These are phyloP conservation scores for Ogataea parapolymorpha DNA, from an alignment of 805 yeast species.

Conservation along the genomic window DNA sequence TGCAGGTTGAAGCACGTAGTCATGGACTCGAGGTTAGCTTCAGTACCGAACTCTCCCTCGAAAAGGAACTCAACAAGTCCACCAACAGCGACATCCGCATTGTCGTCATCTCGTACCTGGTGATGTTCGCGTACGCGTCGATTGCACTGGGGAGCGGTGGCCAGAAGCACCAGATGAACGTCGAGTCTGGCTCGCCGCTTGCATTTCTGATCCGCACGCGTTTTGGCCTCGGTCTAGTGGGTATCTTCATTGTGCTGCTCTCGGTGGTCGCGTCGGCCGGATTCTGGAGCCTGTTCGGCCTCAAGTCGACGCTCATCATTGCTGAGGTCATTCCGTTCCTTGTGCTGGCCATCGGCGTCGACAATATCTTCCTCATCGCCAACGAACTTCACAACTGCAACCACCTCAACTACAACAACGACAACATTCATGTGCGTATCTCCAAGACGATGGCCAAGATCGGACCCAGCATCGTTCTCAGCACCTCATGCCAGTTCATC, in stretches of 20 bases:
- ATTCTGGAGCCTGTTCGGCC: slow-evolving; percentile 65
- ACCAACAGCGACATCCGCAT: slow-evolving; percentile 75
- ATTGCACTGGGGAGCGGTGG: slow-evolving; percentile 62
- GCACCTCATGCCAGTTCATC: slow-evolving; percentile 72
- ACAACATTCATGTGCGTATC: slow-evolving; percentile 55
- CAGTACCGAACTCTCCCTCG: slow-evolving; percentile 79
- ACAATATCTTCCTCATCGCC: slow-evolving; percentile 82
- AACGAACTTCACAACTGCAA: slow-evolving; percentile 68
- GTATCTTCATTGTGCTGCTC: slow-evolving; percentile 73
- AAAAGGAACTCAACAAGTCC: slow-evolving; percentile 77
- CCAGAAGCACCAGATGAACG: slow-evolving; percentile 7
- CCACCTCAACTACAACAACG: slow-evolving; percentile 34
- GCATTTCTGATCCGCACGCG: slow-evolving; percentile 48
- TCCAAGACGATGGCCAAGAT: slow-evolving; percentile 64
- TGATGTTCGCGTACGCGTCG: slow-evolving; percentile 88
- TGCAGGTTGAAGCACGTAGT: slow-evolving; percentile 44
- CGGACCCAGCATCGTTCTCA: slow-evolving; percentile 83
- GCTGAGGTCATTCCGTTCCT: slow-evolving; percentile 96
- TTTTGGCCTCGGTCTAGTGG: slow-evolving; percentile 76
- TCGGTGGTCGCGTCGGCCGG: slow-evolving; percentile 87
- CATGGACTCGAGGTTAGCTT: slow-evolving; percentile 64
- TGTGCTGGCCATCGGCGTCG: slow-evolving; percentile 93
- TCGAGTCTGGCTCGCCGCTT: slow-evolving; percentile 9
- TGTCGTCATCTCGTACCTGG: slow-evolving; percentile 68
- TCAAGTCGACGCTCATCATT: slow-evolving; percentile 84